These are phyloP conservation scores for Ceratocystis lukuohia DNA, from an alignment of 2,329 filamentous ascomycete genomes.

Conservation along the genomic window DNA sequence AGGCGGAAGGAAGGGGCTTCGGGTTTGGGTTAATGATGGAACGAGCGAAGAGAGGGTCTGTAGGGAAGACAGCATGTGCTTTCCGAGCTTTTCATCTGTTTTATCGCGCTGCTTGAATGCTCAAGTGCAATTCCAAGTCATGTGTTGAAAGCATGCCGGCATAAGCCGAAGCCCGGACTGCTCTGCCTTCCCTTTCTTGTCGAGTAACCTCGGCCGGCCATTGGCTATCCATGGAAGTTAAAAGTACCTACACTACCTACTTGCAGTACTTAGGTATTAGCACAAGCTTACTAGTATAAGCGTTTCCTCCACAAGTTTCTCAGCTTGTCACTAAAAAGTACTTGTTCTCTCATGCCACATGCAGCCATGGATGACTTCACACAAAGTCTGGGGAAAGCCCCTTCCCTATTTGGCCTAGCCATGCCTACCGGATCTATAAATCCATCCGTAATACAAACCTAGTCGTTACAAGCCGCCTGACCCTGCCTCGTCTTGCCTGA, in stretches of 20 bases:
- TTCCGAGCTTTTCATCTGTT: not conserved
- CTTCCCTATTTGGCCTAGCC: not conserved
- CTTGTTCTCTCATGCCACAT: conserved; percentile 4
- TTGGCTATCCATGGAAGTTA: conserved; percentile 2
- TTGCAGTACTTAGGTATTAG: not conserved
- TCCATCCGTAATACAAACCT: too few relatives aligned
- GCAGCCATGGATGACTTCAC: not conserved
- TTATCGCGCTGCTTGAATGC: not conserved
- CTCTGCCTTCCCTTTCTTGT: not conserved
- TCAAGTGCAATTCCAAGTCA: not conserved
- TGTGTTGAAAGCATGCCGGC: not conserved
- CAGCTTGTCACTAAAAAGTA: not conserved
- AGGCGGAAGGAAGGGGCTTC: not conserved
- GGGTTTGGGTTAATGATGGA: not conserved
- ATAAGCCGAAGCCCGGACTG: not conserved
- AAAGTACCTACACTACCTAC: not conserved
- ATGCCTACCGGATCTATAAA: not conserved
- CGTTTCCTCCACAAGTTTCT: not conserved
- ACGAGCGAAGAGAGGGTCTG: not conserved
- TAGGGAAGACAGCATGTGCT: not conserved
- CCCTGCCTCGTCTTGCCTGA: too few relatives aligned
- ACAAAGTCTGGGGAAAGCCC: not conserved
- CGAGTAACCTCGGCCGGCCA: conserved; percentile 17
- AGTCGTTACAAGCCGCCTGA: too few relatives aligned
- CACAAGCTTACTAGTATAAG: not conserved